Percentiles rank a stretch among this genome's conserved stretches.
Conservation (phyloP, 106 monocot genomes). For the Dioscorea zingiberensis region DNA sequence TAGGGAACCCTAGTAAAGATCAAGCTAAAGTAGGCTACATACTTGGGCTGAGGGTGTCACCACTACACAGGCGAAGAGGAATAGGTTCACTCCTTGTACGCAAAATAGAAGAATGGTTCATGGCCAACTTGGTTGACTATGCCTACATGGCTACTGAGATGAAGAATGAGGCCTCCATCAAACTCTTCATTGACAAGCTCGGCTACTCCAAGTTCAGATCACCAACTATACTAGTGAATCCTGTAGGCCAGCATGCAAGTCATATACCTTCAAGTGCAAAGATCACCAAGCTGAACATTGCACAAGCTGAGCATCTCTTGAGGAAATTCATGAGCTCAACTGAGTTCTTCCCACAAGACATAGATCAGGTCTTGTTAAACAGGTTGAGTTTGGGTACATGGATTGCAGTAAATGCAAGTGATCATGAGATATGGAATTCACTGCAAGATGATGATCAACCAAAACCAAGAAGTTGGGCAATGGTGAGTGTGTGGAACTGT, state of each 20-base stretch:
- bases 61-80: slow-evolving; percentile 11
- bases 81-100: slow-evolving; percentile 13
- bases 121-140: slow-evolving; percentile 13
- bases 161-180: slow-evolving; percentile 20
- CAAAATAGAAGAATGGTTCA: slow-evolving; percentile 23
- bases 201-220: slow-evolving; percentile 17
- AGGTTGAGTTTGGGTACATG: slow-evolving; percentile 18
- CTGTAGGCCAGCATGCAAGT: slow-evolving; percentile 4
- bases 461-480: slow-evolving; percentile 15
- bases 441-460: background rate
- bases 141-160: slow-evolving; percentile 7
- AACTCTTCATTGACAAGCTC: slow-evolving; percentile 20
- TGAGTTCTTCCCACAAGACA: slow-evolving; percentile 32
- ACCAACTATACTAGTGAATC: slow-evolving; percentile 22
- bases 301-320: slow-evolving; percentile 13
- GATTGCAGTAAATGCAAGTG: background rate
- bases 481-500: slow-evolving; percentile 28
- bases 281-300: slow-evolving; percentile 3
- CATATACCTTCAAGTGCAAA: background rate
- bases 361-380: slow-evolving; percentile 15
- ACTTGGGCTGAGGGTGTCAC: slow-evolving; percentile 19
- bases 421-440: too few relatives aligned
- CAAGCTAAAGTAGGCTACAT: slow-evolving; percentile 15
- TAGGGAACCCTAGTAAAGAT: background rate
- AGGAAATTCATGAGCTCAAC: slow-evolving; percentile 9